Base-by-base conservation (phyloP, 768 basidiomycete genomes). In the Hypholoma fasciculare region DNA sequence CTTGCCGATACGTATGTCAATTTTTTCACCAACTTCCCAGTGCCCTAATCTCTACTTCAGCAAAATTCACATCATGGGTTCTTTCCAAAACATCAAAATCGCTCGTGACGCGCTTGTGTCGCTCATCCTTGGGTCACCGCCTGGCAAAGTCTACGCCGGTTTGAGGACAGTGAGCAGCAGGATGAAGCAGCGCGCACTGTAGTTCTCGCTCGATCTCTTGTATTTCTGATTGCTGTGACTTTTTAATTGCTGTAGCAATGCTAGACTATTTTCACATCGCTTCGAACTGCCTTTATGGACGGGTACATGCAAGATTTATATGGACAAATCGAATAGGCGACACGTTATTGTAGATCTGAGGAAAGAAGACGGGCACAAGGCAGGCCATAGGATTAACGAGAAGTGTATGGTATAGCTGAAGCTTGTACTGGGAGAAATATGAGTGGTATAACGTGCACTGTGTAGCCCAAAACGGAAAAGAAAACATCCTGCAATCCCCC, bases 31-130 rank as follows among this genome's bases (percentile, higher is more conserved):
- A 40, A 17, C 7, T 13, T 16, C 7, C 39, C 16, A 14, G 49
- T 50, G 60, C 43, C 56, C 43, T 36, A 36, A 19, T 48, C 5
- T 37, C 27, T 54, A 60, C n/a, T 61, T 6, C 66, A 97, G 96
- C 27, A 96, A 97, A 83, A 97, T 99, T 39, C 96, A 98, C 66
- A 98, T 99, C 65, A 88, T 99, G 73, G 97, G 97, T 20, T 96
- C 96, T 14, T 98, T 97, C 78, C 93, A 96, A 78, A 97, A 97
- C 69, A 98, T 99, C 80, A 97, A 96, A 74, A 85, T 98, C 57
- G 97, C 97, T 0, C 84, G 96, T 56, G 96, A 98, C 72, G 95
- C 97, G 6, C 88, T 99, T 61, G 96, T 97, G 26, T 94, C 93
- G 13, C 83, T 97, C 17, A 98, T 98, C 63, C 81, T 98, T 14